These are phyloP conservation scores for Polysphondylium violaceum DNA, from an alignment of 78 protist genomes.

Conservation along the genomic window DNA sequence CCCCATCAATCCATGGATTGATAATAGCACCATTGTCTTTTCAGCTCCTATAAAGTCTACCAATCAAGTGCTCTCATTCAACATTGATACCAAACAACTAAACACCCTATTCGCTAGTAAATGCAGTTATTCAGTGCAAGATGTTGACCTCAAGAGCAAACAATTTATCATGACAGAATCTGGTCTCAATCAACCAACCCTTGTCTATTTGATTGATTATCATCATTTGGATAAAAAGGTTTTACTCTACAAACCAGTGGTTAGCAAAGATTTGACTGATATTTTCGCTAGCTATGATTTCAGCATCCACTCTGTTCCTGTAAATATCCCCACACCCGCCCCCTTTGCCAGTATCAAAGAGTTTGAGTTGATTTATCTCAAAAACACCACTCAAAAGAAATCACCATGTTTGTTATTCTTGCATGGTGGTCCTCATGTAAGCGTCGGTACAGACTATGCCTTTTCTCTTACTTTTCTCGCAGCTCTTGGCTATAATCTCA, in stretches of 20 bases:
- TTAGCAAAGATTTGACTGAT: neutral
- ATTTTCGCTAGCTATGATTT: neutral
- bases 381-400: neutral
- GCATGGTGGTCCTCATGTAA: conserved; percentile 80
- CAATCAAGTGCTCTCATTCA: neutral
- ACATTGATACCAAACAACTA: conserved; percentile 6
- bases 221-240: neutral
- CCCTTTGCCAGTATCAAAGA: conserved; percentile 17
- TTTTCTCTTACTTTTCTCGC: neutral
- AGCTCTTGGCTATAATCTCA: conserved; percentile 44
- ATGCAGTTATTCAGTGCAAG: neutral
- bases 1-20: conserved; percentile 40
- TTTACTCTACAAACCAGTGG: conserved; percentile 6
- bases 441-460: conserved; percentile 13
- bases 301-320: conserved; percentile 17
- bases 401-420: conserved; percentile 4
- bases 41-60: neutral
- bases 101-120: neutral
- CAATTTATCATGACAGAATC: conserved; percentile 5
- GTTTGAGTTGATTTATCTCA: conserved; percentile 38
- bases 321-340: conserved; percentile 7
- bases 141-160: neutral
- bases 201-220: neutral
- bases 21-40: conserved; percentile 38
- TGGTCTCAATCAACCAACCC: neutral